phyloP scores from a whole-genome alignment of 352 stramenopile genomes.

The Thalassiosira livingstoniorum region DNA sequence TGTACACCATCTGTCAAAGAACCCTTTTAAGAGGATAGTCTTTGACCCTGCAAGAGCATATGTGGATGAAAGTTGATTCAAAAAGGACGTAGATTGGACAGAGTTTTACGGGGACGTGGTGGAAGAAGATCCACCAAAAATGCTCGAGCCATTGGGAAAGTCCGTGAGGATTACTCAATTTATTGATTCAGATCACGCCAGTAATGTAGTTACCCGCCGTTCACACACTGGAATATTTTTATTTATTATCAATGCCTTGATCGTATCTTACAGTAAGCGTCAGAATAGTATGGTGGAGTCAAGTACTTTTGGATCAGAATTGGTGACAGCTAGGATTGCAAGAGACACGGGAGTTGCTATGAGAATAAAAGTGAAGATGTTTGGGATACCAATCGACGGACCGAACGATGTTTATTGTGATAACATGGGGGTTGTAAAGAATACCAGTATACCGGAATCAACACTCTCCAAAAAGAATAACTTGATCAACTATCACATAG shows the following conservation, averaged over 20 bases:
- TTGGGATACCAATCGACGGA: conserved; percentile 53
- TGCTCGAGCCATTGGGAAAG: conserved; percentile 40
- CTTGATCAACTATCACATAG: conserved; percentile 66
- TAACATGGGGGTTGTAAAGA: conserved; percentile 62
- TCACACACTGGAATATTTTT: conserved; percentile 61
- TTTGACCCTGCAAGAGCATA: conserved; percentile 23
- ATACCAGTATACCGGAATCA: conserved; percentile 53
- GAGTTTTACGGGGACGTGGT: conserved; percentile 58
- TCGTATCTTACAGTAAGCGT: conserved; percentile 50
- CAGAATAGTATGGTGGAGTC: conserved; percentile 72
- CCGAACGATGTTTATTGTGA: conserved; percentile 58
- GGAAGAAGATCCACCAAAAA: conserved; percentile 42
- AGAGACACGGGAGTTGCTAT: conserved; percentile 62
- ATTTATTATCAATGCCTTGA: conserved; percentile 52
- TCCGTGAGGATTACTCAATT: conserved; percentile 28
- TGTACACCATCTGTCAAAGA: conserved; percentile 47
- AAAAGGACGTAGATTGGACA: conserved; percentile 41
- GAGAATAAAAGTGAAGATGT: conserved; percentile 66
- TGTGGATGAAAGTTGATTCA: conserved; percentile 16
- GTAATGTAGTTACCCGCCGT: conserved; percentile 56
- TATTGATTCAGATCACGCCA: conserved; percentile 60
- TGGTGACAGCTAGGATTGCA: conserved; percentile 58
- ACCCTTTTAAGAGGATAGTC: conserved; percentile 25
- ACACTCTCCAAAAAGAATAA: conserved; percentile 69
- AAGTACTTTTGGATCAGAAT: conserved; percentile 60